These are phyloP conservation scores for Rhinocladiella mackenziei DNA, from an alignment of 2,329 filamentous ascomycete genomes.

Conservation along the genomic window DNA sequence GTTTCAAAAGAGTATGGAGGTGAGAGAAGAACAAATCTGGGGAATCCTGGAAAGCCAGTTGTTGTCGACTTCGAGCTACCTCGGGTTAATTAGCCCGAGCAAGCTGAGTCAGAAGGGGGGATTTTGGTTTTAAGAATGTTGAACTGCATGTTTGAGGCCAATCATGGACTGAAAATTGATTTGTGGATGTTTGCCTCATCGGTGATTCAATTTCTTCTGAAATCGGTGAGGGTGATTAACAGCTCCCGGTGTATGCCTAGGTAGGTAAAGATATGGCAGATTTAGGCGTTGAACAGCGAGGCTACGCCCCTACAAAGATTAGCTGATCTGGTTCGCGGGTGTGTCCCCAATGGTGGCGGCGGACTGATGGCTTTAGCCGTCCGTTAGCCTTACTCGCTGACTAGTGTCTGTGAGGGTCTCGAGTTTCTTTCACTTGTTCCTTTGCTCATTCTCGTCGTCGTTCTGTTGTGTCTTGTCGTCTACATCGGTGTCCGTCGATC, in stretches of 20 bases:
- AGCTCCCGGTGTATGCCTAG: background rate
- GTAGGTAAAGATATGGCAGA: background rate
- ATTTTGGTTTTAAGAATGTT: background rate
- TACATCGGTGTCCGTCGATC: too few relatives aligned
- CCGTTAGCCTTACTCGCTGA: too few relatives aligned
- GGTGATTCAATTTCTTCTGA: background rate
- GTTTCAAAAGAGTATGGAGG: background rate
- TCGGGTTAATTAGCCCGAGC: slow-evolving; percentile 19
- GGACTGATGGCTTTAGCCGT: too few relatives aligned
- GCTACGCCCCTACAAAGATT: background rate
- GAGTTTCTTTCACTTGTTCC: too few relatives aligned
- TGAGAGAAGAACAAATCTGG: slow-evolving; percentile 7
- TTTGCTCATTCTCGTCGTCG: too few relatives aligned
- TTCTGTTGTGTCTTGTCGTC: too few relatives aligned
- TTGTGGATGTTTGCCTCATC: too few relatives aligned
- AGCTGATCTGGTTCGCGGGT: background rate
- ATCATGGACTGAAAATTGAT: too few relatives aligned
- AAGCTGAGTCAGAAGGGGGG: slow-evolving; percentile 9
- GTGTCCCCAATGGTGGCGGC: too few relatives aligned
- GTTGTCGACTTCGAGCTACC: too few relatives aligned
- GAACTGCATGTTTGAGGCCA: too few relatives aligned
- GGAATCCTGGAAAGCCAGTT: slow-evolving; percentile 1
- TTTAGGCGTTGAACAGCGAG: background rate
- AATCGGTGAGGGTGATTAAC: background rate
- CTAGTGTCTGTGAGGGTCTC: too few relatives aligned